Conservation (phyloP, 768 basidiomycete species). For the Boletellus emodensis region DNA sequence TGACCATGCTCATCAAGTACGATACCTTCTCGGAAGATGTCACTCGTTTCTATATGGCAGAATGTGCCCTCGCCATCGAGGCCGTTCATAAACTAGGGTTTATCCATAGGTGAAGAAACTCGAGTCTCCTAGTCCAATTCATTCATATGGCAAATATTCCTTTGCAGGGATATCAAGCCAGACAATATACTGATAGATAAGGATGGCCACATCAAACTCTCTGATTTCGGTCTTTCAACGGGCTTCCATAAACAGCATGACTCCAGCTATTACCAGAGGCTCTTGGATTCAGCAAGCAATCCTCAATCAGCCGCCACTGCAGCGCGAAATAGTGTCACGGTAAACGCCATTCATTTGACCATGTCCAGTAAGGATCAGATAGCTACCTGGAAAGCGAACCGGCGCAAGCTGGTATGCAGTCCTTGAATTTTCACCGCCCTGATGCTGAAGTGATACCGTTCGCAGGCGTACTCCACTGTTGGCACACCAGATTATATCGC, state of each 20-base stretch:
- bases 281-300: constrained; percentile 64
- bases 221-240: constrained; percentile 98
- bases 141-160: not conserved
- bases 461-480: constrained; percentile 93
- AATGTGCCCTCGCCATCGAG: constrained; percentile 96
- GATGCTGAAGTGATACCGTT: not conserved
- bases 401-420: constrained; percentile 82
- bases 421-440: not conserved
- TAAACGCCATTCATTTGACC: constrained; percentile 94
- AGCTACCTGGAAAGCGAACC: constrained; percentile 98
- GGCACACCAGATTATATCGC: constrained; percentile 97
- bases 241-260: constrained; percentile 99
- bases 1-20: constrained; percentile 99
- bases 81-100: constrained; percentile 96
- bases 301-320: constrained; percentile 40
- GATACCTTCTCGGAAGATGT: constrained; percentile 99
- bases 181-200: constrained; percentile 93
- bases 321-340: constrained; percentile 91
- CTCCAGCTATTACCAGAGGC: constrained; percentile 87
- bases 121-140: not conserved
- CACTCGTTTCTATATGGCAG: constrained; percentile 97
- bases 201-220: constrained; percentile 94
- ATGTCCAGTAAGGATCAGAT: constrained; percentile 93
- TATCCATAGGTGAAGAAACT: constrained; percentile 78
- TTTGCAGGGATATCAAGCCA: constrained; percentile 90